A percentile compares a stretch with the other conserved stretches of the same genome.
These are phyloP conservation scores for Leptographium wingfieldii DNA, from an alignment of 2,329 filamentous ascomycete genomes.

Conservation along the genomic window DNA sequence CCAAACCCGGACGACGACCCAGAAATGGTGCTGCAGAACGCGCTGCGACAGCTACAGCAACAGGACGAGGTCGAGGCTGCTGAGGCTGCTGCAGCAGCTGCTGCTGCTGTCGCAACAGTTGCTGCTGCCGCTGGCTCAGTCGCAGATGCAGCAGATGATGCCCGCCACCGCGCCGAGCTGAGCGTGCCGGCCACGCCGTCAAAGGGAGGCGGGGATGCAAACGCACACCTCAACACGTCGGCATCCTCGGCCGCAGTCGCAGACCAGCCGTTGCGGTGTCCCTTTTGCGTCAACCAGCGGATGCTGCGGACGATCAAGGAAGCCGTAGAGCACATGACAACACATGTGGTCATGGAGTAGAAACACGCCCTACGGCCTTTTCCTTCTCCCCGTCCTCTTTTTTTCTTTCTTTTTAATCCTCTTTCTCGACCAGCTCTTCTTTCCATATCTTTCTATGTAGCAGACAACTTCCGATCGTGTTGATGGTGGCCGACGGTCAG, in stretches of 20 bases:
- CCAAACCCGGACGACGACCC: conserved; percentile 36
- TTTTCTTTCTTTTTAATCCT: background rate
- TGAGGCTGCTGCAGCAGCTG: conserved; percentile 39
- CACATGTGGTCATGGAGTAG: conserved; percentile 42
- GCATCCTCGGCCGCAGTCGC: conserved; percentile 10
- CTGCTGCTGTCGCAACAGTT: conserved; percentile 37
- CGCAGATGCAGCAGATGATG: conserved; percentile 10
- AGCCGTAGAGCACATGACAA: conserved; percentile 49
- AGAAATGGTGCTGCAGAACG: conserved; percentile 46
- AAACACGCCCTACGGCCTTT: background rate
- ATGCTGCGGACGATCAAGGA: conserved; percentile 50
- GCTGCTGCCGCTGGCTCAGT: conserved; percentile 17
- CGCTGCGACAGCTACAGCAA: conserved; percentile 44
- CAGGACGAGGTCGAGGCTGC: conserved; percentile 46
- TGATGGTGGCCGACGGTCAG: too few species aligned
- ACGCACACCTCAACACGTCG: background rate
- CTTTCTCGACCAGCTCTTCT: background rate
- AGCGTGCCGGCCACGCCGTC: background rate
- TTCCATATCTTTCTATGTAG: background rate
- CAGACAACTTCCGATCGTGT: too few species aligned
- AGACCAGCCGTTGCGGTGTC: conserved; percentile 42
- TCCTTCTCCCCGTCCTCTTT: background rate
- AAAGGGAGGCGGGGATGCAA: background rate
- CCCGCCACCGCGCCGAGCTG: background rate
- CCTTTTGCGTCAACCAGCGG: conserved; percentile 48